These are phyloP conservation scores for Lagenidium giganteum DNA, from an alignment of 352 stramenopile genomes.

Conservation along the genomic window DNA sequence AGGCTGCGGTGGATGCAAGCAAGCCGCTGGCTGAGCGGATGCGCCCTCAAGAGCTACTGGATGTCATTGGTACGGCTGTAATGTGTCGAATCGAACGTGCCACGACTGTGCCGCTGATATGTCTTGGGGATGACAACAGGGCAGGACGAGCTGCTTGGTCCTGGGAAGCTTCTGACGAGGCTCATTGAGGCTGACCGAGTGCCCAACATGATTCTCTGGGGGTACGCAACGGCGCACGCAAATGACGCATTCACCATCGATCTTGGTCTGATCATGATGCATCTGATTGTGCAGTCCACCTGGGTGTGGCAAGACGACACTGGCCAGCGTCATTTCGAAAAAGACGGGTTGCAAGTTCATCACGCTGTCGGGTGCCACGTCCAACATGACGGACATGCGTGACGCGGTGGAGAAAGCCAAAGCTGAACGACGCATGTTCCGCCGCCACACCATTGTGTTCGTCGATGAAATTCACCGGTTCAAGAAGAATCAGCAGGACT, in stretches of 20 bases:
- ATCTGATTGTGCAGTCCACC: slow-evolving; percentile 32
- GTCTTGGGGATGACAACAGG: too few species aligned
- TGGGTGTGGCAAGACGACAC: slow-evolving; percentile 85
- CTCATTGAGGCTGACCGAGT: slow-evolving; percentile 66
- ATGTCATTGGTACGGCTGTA: slow-evolving; percentile 65
- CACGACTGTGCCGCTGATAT: too few species aligned
- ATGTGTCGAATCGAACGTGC: too few species aligned
- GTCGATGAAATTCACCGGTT: slow-evolving; percentile 88
- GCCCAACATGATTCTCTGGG: slow-evolving; percentile 85
- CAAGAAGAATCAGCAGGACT: slow-evolving; percentile 87
- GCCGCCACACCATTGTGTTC: slow-evolving; percentile 76
- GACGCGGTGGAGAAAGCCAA: slow-evolving; percentile 69
- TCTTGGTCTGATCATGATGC: slow-evolving; percentile 4
- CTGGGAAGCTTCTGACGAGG: slow-evolving; percentile 51
- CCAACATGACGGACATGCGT: slow-evolving; percentile 64
- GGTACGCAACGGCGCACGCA: slow-evolving; percentile 23
- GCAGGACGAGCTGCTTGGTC: slow-evolving; percentile 60
- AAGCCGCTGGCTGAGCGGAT: slow-evolving; percentile 74
- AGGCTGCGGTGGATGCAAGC: slow-evolving; percentile 3
- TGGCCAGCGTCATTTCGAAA: slow-evolving; percentile 72
- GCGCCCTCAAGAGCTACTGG: slow-evolving; percentile 48
- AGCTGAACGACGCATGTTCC: slow-evolving; percentile 55
- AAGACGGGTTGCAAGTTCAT: slow-evolving; percentile 70
- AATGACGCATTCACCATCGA: neutral
- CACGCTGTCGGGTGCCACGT: slow-evolving; percentile 62